These are phyloP conservation scores for Kazachstania viticola DNA, from an alignment of 805 yeast genomes.

Conservation along the genomic window DNA sequence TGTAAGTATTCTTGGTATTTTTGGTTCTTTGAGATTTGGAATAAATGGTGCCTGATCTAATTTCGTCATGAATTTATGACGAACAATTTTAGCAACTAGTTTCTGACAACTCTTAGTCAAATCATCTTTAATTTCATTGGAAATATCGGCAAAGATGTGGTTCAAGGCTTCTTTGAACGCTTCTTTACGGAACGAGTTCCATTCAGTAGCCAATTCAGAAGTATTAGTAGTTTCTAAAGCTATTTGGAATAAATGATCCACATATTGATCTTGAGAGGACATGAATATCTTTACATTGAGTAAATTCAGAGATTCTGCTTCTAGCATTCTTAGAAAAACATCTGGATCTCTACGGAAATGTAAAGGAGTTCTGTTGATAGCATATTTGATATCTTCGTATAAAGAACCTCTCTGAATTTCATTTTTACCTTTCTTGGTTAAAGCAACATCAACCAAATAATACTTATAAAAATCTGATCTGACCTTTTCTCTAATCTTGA, in stretches of 20 bases:
- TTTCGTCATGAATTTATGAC: constrained; percentile 55
- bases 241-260: constrained; percentile 37
- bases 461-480: constrained; percentile 50
- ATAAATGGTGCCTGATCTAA: constrained; percentile 90
- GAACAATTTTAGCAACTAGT: constrained; percentile 53
- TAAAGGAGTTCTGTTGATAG: constrained; percentile 66
- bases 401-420: constrained; percentile 73
- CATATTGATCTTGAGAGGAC: constrained; percentile 28
- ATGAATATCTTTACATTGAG: constrained; percentile 50
- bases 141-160: constrained; percentile 52
- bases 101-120: constrained; percentile 68
- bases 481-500: constrained; percentile 62
- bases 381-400: constrained; percentile 84
- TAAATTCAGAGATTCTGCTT: constrained; percentile 75
- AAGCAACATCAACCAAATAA: constrained; percentile 58
- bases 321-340: constrained; percentile 75
- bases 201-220: constrained; percentile 59
- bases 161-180: constrained; percentile 59
- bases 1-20: constrained; percentile 74
- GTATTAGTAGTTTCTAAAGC: constrained; percentile 67
- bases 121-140: constrained; percentile 72
- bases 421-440: constrained; percentile 74
- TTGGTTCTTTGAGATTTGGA: constrained; percentile 72
- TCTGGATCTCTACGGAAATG: constrained; percentile 71
- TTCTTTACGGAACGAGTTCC: constrained; percentile 68